A percentile compares a stretch with the other conserved stretches of the same genome.
Evolutionary conservation across 345 rosid species (phyloP).

Genomic region (Camelina sativa): DNA sequence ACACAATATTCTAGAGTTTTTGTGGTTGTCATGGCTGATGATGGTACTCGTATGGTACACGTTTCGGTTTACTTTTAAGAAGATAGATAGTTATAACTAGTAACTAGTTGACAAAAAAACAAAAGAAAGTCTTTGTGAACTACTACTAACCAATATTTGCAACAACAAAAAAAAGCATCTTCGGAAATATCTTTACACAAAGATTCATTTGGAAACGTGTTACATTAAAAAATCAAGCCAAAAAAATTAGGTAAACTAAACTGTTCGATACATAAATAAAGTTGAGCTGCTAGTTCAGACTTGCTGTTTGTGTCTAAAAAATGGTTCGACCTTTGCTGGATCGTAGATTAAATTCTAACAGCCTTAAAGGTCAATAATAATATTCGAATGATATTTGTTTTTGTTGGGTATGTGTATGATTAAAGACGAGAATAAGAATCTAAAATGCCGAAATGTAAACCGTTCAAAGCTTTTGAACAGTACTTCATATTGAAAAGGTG

Average conservation of each 20-base stretch:
- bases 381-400: background rate
- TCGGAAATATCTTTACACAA: background rate
- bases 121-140: background rate
- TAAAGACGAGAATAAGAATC: conserved; percentile 22
- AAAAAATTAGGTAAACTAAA: background rate
- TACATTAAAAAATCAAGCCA: background rate
- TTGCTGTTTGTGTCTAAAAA: background rate
- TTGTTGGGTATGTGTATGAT: background rate
- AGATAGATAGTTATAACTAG: conserved; percentile 29
- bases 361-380: background rate
- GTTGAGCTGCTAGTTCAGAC: background rate
- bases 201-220: background rate
- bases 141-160: conserved; percentile 29
- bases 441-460: background rate
- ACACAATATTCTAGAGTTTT: conserved; percentile 31
- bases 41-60: conserved; percentile 27
- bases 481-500: conserved; percentile 21
- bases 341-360: background rate
- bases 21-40: conserved; percentile 27
- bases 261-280: background rate
- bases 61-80: conserved; percentile 24
- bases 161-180: background rate
- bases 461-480: conserved; percentile 34
- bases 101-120: conserved; percentile 36
- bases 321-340: background rate